A percentile compares a stretch with the other conserved stretches of the same genome.
Evolutionary conservation across 768 basidiomycete genomes (phyloP).

Genomic region (Russula ochroleuca): DNA sequence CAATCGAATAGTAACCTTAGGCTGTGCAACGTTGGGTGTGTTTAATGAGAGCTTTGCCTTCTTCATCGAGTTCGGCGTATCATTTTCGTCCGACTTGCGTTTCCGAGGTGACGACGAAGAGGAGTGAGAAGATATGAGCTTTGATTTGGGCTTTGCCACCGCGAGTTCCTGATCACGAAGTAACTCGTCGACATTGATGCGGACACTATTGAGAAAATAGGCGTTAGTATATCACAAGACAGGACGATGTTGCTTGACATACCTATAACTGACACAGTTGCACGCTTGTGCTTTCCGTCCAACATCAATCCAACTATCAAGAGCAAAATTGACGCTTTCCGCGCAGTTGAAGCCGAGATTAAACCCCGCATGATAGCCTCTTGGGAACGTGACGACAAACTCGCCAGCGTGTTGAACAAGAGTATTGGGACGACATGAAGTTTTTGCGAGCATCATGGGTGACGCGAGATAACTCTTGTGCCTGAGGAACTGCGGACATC

Average conservation of each 20-base stretch:
- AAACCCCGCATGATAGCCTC: constrained; percentile 96
- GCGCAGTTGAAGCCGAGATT: constrained; percentile 96
- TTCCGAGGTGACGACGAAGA: constrained; percentile 32
- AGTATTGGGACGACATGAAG: constrained; percentile 76
- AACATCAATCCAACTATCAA: constrained; percentile 90
- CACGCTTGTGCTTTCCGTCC: constrained; percentile 78
- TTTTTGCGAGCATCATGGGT: constrained; percentile 73
- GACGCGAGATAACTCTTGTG: constrained; percentile 96
- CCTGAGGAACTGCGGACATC: constrained; percentile 90
- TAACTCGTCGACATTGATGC: constrained; percentile 88
- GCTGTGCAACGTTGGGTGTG: constrained; percentile 25
- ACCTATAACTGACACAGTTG: constrained; percentile 73
- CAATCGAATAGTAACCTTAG: constrained; percentile 54
- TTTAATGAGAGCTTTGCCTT: constrained; percentile 41
- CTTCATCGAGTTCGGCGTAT: constrained; percentile 44
- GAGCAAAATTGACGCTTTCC: constrained; percentile 94
- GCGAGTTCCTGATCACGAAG: constrained; percentile 62
- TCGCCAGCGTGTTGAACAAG: constrained; percentile 93
- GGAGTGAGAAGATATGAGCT: constrained; percentile 25
- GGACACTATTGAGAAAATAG: constrained; percentile 54
- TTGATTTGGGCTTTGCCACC: constrained; percentile 27
- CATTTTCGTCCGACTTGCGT: constrained; percentile 41
- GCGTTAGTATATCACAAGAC: not conserved
- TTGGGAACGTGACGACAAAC: constrained; percentile 92
- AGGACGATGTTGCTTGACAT: constrained; percentile 13